Base-by-base conservation (phyloP, 2,329 filamentous ascomycete species). In the Exophiala dermatitidis region DNA sequence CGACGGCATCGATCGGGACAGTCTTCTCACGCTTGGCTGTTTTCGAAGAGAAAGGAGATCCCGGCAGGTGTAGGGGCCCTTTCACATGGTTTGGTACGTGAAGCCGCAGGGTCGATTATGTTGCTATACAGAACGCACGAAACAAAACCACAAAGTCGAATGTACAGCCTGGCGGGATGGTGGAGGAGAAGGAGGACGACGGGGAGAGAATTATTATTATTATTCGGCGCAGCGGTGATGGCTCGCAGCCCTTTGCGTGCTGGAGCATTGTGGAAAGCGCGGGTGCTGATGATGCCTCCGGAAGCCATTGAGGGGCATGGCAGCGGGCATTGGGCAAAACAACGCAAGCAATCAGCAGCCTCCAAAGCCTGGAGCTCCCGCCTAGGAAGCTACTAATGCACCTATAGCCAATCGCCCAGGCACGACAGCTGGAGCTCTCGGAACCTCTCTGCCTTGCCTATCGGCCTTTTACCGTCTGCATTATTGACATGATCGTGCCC, bases 1-100 rank as follows among this genome's bases (percentile, higher is more conserved):
- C 49, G 57, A 46, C 57, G 57, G 57, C 57, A 59, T 59, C 50
- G 57, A 59, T 59, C 57, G 57, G 19, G 57, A 51, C 51, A 53
- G 54, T 54, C 54, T 51, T 48, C 57, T 52, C 57, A 59, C 50
- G 54, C 57, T 57, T 59, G 57, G 57, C 54, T 54, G 53, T 37
- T 12, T 42, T 55, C 53, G 33, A 37, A 53, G 46, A 43, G 51
- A 51, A 47, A 48, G 54, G 51, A 56, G 53, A 52, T 50, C 53
- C 54, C 57, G 57, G 54, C 53, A 41, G 54, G 46, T 46, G 47
- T 53, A 42, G 45, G 50, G 51, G 48, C 42, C 54, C 50, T 46
- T 52, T 59, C 54, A 59, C 57, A 59, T 59, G 57, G 53, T 54
- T 59, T 52, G 54, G 33, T 30, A 41, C 6, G 1, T 41, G 19